Evolutionary conservation across 495 filamentous ascomycete genomes (phyloP), one percentile per base, ranked within the genome.

Genomic region (Sabuloglossum arenarium): DNA sequence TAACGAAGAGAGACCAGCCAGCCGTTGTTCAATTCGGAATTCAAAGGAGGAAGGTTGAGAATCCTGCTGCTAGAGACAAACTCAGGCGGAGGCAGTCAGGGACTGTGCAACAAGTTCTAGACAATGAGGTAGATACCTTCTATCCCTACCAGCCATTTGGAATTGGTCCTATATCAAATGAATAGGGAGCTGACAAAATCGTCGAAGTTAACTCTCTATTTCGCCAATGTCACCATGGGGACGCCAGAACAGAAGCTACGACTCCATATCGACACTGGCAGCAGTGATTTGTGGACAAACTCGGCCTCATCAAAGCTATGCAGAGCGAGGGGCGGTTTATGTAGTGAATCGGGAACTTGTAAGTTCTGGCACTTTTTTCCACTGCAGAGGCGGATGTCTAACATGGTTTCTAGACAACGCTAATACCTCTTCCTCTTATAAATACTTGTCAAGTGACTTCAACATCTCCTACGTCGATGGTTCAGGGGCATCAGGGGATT

Each of bases 381-480:
- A 16, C 53, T 31, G n/a, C 11, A 3, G 5, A 27, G 39, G 2
- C 19, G 19, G 10, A 37, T 27, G 19, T 12, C 53, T 55, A 43
- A 55, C 16, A 4, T 1, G 12, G 5, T 28, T 37, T 37, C 24
- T 12, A 55, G 53, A 86, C 65, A 61, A 76, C 52, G 72, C 84
- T n/a, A 85, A 84, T 62, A 66, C 69, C 0, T 95, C 89, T 1
- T 84, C 82, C n/a, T 84, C 90, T 0, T 93, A 88, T 68, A 62
- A 76, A 54, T 89, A 79, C 63, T 67, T 95, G 39, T 79, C 78
- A 31, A 79, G 74, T 60, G 75, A 84, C 37, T 98, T 98, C 71
- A 85, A 90, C 61, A 96, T 98, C 57, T 79, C 79, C 9, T 98
- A 98, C 64, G 85, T 86, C 27, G 91, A 97, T 67, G 84, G 84